Evolutionary conservation across 2,329 filamentous ascomycete genomes (phyloP), one percentile per base, ranked within the genome.

Genomic region (Cryphonectria japonica): DNA sequence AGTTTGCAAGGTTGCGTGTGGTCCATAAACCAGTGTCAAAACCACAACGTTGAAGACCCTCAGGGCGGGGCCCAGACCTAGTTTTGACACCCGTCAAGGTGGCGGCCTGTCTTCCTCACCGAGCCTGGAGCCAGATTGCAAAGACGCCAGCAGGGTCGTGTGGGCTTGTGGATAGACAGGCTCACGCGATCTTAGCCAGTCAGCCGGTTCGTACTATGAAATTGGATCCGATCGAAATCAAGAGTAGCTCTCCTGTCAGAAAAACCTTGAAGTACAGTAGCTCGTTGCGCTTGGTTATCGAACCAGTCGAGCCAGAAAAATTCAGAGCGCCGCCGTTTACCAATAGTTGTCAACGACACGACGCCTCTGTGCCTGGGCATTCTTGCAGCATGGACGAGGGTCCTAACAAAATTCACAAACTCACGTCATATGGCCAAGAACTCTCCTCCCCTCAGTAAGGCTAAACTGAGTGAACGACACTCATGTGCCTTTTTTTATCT

Each of bases 361-460:
- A 34, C 34, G 34, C 34, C 34, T 34, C 34, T 3, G 34, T 34
- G 34, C 34, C 34, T 34, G 34, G 34, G 34, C 34, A 34, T 6
- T 34, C 37, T 39, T 52, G 19, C 19, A 16, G 46, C 46, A 52
- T 52, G 46, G 46, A 22, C 46, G 46, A 22, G 46, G 46, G 9
- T 39, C 37, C 6, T 39, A 6, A 39, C 19, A 52, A 22, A 22
- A 2, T 52, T 16, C 19, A 52, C 19, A n/a, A 52, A n/a, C 19
- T 26, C 19, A n/a, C 6, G 11, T 52, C 46, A n/a, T n/a, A 13
- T 43, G n/a, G 64, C 50, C 22, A 32, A 46, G 69, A 59, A 26
- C 26, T 26, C 26, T 41, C 41, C 64, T 57, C 62, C 46, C 26
- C n/a, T 34, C 39, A 57, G 32, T 64, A 67, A 50, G 69, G 69